Percentiles rank a stretch among this genome's conserved stretches.
Conservation (phyloP, 495 filamentous ascomycete genomes). For the Talaromyces ruber region DNA sequence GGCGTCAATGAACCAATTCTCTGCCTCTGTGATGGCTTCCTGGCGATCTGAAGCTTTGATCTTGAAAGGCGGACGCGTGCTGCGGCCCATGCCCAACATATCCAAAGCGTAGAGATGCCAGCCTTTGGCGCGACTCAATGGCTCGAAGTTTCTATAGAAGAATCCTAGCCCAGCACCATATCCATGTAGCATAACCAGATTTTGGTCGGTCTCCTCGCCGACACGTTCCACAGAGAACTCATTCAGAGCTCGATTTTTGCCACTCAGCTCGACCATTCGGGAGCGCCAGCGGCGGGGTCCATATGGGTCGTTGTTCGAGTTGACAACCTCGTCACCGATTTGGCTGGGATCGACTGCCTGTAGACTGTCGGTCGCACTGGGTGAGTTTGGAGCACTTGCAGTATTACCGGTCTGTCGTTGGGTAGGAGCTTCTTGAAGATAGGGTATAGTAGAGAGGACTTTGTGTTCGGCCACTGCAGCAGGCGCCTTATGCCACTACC, state of each 20-base stretch:
- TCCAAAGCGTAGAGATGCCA: conserved; percentile 93
- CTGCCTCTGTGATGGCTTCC: conserved; percentile 80
- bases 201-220: conserved; percentile 66
- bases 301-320: conserved; percentile 63
- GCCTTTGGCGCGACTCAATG: conserved; percentile 61
- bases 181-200: conserved; percentile 95
- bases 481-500: conserved; percentile 73
- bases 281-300: conserved; percentile 83
- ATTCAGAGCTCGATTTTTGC: conserved; percentile 81
- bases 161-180: conserved; percentile 95
- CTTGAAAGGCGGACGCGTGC: conserved; percentile 71
- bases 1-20: conserved; percentile 93
- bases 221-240: conserved; percentile 86
- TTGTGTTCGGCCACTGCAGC: conserved; percentile 81
- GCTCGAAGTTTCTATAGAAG: conserved; percentile 97
- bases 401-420: conserved; percentile 57
- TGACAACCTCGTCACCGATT: conserved; percentile 26
- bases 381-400: conserved; percentile 24
- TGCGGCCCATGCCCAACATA: conserved; percentile 90
- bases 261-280: conserved; percentile 72
- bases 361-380: conserved; percentile 33
- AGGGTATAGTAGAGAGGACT: conserved; percentile 81
- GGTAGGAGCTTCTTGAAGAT: conserved; percentile 64
- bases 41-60: conserved; percentile 74
- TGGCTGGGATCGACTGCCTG: conserved; percentile 30